A percentile compares a stretch with the other conserved stretches of the same genome.
Evolutionary conservation across 2,329 filamentous ascomycete genomes (phyloP).

Genomic region (Aspergillus ibericus): DNA sequence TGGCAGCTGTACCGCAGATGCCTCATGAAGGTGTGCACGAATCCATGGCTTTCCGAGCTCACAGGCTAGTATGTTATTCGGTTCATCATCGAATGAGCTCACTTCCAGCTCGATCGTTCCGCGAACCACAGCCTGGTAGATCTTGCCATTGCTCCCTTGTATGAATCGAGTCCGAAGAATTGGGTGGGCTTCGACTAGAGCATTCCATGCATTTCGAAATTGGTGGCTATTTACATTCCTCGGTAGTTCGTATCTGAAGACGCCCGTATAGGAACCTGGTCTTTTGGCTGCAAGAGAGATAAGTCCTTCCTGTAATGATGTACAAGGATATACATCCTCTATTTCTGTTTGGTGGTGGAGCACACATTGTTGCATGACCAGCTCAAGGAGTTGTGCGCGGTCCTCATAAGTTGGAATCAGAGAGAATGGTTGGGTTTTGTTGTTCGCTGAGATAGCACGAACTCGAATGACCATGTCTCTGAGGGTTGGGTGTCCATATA

Average conservation of each 20-base stretch:
- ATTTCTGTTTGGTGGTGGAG: constrained; percentile 4
- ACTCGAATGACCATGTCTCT: no score
- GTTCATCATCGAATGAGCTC: neutral
- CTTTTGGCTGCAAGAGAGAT: constrained; percentile 21
- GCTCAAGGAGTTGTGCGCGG: neutral
- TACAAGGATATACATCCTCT: constrained; percentile 26
- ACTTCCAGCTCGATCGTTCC: neutral
- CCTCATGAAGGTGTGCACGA: no score
- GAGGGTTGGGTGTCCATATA: neutral
- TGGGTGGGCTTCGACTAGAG: constrained; percentile 17
- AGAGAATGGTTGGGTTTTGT: neutral
- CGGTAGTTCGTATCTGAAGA: constrained; percentile 12
- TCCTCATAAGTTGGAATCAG: neutral
- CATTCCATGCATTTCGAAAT: constrained; percentile 10
- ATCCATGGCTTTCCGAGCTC: neutral
- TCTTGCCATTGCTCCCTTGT: neutral
- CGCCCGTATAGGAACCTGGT: constrained; percentile 1
- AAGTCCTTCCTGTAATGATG: constrained; percentile 28
- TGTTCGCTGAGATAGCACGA: neutral
- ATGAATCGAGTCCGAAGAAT: constrained; percentile 12
- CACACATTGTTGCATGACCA: neutral
- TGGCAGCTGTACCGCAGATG: neutral
- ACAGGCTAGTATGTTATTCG: neutral
- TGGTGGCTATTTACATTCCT: constrained; percentile 6
- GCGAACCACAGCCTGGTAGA: constrained; percentile 5